Evolutionary conservation across 2,329 filamentous ascomycete species (phyloP), one percentile per base, ranked within the genome.

Genomic region (Fusarium globosum): DNA sequence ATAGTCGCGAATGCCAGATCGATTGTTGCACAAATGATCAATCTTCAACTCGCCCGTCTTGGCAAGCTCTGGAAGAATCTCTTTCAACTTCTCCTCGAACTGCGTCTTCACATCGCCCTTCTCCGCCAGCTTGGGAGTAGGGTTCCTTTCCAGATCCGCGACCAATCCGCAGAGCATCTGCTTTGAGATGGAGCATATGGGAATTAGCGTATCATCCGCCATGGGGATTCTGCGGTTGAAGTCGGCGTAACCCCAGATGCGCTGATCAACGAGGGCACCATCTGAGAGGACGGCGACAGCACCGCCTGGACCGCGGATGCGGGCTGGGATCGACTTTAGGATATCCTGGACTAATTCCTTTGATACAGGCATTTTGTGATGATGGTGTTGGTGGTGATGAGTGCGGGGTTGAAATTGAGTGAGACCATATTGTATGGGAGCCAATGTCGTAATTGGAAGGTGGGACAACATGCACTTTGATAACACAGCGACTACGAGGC

Each of bases 121-220:
- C 21, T 56, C 70, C 30, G 49, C 45, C 35, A 73, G n/a, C 11
- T 48, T 43, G 0, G 56, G 46, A 12, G 70, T 70, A 2, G 70
- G 70, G 16, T 73, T 71, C 13, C 39, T 56, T 35, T 73, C 69
- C 12, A 72, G 35, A 16, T 72, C 70, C 14, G 69, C 60, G 12
- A 72, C 65, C 6, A 72, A 18, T 5, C 69, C 70, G n/a, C 70
- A 72, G 12, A 72, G 66, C 70, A 72, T 72, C 28, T 72, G 70
- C 7, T 72, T 72, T 15, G 70, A 73, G 33, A 72, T 73, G 0
- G 70, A 72, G n/a, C 70, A 72, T 26, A 72, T 72, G 5, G 70
- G 70, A 21, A 72, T 53, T 21, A 33, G 65, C 6, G 69, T 70
- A 21, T 72, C 69, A 15, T 41, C 23, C 9, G 69, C 58, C 70